These are phyloP conservation scores for Arabidopsis suecica DNA, from an alignment of 345 rosid genomes.

Conservation along the genomic window DNA sequence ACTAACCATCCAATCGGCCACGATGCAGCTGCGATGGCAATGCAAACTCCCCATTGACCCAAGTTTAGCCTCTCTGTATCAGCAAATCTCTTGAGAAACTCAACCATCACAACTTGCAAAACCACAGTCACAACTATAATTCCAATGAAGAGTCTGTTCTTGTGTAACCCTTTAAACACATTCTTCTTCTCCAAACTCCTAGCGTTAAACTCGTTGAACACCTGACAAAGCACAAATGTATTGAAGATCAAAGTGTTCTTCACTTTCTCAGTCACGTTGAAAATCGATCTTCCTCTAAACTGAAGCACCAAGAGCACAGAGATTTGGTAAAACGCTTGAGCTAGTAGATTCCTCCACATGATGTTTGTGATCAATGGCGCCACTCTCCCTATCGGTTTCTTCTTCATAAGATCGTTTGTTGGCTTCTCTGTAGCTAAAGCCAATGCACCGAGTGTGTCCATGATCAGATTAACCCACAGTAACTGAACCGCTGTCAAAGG, in stretches of 20 bases:
- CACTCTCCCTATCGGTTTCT: slow-evolving; percentile 61
- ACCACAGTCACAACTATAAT: slow-evolving; percentile 57
- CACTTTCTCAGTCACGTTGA: slow-evolving; percentile 55
- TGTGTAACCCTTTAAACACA: slow-evolving; percentile 67
- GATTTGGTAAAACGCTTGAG: slow-evolving; percentile 74
- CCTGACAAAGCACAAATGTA: slow-evolving; percentile 72
- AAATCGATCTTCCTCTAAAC: slow-evolving; percentile 65
- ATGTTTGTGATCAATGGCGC: slow-evolving; percentile 70
- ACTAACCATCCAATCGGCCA: slow-evolving; percentile 80
- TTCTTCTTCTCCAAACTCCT: slow-evolving; percentile 80
- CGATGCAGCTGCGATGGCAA: slow-evolving; percentile 58
- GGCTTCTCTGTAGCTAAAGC: slow-evolving; percentile 77
- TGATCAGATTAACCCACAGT: slow-evolving; percentile 78
- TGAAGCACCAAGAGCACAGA: slow-evolving; percentile 65
- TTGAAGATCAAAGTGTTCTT: slow-evolving; percentile 76
- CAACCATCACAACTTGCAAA: slow-evolving; percentile 76
- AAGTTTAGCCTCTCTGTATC: slow-evolving; percentile 69
- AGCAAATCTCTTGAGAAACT: slow-evolving; percentile 73
- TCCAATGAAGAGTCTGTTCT: slow-evolving; percentile 67
- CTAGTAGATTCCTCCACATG: slow-evolving; percentile 79
- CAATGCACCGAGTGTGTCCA: slow-evolving; percentile 81
- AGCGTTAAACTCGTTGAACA: slow-evolving; percentile 82
- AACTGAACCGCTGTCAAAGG: slow-evolving; percentile 74
- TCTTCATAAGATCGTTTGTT: slow-evolving; percentile 67
- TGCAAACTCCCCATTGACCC: slow-evolving; percentile 73